Conservation (phyloP, 1,139 yeast genomes). For the Scheffersomyces stambukii region DNA sequence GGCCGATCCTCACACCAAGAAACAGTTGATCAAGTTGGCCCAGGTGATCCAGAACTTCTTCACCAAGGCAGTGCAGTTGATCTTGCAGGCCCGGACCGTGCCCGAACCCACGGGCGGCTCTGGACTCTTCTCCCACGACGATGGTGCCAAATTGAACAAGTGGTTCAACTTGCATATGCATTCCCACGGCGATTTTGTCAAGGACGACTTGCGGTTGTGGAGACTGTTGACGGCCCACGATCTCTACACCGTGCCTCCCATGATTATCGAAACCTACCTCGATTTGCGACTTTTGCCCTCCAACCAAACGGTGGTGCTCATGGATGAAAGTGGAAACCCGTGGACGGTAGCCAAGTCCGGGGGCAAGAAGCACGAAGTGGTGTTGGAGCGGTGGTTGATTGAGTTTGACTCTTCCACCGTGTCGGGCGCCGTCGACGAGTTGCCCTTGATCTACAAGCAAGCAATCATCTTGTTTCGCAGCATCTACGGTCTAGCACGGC, state of each 20-base stretch:
- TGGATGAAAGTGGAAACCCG: slow-evolving; percentile 43
- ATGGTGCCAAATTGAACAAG: slow-evolving; percentile 34
- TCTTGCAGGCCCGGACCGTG: slow-evolving; percentile 16
- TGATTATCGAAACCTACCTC: slow-evolving; percentile 79
- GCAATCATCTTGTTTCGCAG: slow-evolving; percentile 72
- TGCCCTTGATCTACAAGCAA: slow-evolving; percentile 71
- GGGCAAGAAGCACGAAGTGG: slow-evolving; percentile 67
- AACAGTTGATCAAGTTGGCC: slow-evolving; percentile 31
- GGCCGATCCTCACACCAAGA: slow-evolving; percentile 18
- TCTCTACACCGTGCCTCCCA: slow-evolving; percentile 55
- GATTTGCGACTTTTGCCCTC: slow-evolving; percentile 62
- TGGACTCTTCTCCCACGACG: slow-evolving; percentile 7
- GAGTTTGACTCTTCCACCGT: slow-evolving; percentile 55
- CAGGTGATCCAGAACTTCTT: slow-evolving; percentile 65
- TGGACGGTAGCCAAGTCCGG: slow-evolving; percentile 41
- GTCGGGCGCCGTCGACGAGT: slow-evolving; percentile 39
- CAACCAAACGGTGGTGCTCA: slow-evolving; percentile 57
- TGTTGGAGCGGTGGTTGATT: slow-evolving; percentile 87
- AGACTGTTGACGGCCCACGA: slow-evolving; percentile 36
- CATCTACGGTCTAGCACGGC: slow-evolving; percentile 59
- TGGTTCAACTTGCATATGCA: slow-evolving; percentile 69
- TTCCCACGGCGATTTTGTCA: slow-evolving; percentile 38
- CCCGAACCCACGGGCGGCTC: slow-evolving; percentile 8
- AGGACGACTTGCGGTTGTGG: slow-evolving; percentile 65
- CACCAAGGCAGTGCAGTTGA: slow-evolving; percentile 63